These are phyloP conservation scores for Botryosphaeria dothidea DNA, from an alignment of 2,329 filamentous ascomycete species.

Conservation along the genomic window DNA sequence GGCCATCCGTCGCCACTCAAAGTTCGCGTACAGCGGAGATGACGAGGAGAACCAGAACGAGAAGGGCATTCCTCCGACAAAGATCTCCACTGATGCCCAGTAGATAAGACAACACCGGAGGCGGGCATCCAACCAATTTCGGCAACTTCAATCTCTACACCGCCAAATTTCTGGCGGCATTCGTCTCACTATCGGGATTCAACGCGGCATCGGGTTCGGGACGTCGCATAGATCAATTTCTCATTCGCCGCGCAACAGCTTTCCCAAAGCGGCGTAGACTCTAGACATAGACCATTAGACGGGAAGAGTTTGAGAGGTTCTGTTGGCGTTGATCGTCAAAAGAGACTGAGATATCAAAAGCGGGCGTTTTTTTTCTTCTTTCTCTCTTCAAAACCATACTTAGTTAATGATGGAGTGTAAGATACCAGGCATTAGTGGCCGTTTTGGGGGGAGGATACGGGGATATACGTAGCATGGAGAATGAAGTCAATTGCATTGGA, in stretches of 20 bases:
- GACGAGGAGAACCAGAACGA: conserved; percentile 49
- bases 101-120: not conserved
- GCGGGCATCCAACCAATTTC: not conserved
- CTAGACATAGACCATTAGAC: not conserved
- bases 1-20: conserved; percentile 66
- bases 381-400: no score
- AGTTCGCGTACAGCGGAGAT: conserved; percentile 68
- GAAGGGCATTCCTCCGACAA: conserved; percentile 5
- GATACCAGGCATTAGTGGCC: not conserved
- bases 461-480: not conserved
- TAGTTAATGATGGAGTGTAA: not conserved
- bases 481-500: not conserved
- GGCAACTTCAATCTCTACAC: not conserved
- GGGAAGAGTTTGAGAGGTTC: not conserved
- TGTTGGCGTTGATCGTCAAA: not conserved
- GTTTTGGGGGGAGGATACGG: not conserved
- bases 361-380: not conserved
- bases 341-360: not conserved
- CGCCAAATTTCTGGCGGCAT: no score
- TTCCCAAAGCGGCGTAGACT: not conserved
- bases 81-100: not conserved
- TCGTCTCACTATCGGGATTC: not conserved
- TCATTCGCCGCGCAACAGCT: no score
- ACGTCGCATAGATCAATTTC: not conserved
- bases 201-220: not conserved